Percentiles rank a stretch among this genome's conserved stretches.
These are phyloP conservation scores for Eucalyptus coolabah DNA, from an alignment of 345 rosid species.

Conservation along the genomic window DNA sequence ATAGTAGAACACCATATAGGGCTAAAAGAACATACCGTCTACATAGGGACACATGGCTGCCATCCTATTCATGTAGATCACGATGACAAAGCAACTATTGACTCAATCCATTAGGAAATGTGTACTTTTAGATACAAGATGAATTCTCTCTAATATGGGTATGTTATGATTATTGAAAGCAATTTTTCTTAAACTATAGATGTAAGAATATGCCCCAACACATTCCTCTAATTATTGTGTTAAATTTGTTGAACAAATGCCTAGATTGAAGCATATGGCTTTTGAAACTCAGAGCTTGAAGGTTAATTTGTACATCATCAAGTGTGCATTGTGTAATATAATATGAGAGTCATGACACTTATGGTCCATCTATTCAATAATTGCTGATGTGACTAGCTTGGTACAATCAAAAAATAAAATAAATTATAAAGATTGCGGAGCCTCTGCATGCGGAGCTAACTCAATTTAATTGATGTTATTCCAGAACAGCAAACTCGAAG, in stretches of 20 bases:
- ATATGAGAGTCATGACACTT: background rate
- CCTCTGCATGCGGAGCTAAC: background rate
- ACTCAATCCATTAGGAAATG: background rate
- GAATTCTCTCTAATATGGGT: background rate
- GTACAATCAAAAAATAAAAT: background rate
- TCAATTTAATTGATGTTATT: background rate
- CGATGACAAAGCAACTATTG: background rate
- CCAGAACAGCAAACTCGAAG: background rate
- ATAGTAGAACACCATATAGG: background rate
- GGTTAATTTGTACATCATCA: no score
- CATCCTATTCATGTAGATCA: background rate
- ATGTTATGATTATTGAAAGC: rapidly evolving
- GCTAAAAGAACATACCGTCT: background rate
- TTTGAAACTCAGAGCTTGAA: rapidly evolving
- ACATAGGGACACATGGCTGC: background rate
- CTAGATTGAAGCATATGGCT: background rate
- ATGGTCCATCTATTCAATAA: background rate
- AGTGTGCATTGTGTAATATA: no score
- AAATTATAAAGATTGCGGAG: background rate
- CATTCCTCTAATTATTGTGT: background rate
- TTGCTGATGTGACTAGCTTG: background rate
- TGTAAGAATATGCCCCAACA: background rate
- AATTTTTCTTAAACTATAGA: no score
- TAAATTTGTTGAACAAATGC: background rate
- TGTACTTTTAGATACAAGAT: background rate